Base-by-base conservation (phyloP, 371 early-diverging fungal species). In the Apophysomyces ossiformis region DNA sequence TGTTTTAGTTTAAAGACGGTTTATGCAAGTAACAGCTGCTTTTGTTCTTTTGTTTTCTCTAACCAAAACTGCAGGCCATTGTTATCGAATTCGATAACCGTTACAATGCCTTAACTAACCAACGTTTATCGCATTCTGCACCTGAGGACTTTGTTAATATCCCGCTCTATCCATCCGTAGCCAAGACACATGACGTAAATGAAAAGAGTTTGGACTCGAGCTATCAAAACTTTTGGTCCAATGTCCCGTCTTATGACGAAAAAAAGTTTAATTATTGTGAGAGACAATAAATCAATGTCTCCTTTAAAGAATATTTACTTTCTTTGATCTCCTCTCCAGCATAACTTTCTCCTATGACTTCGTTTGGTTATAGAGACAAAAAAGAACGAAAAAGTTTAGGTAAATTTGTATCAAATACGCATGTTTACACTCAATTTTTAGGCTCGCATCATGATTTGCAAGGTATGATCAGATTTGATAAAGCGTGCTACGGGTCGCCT, bases 31-130 rank as follows among this genome's bases (percentile, higher is more conserved):
- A 35, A 64, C 66, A 65, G 69, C 68, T 63, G 57, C 26, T 35
- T 37, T 50, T 37, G 13, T 16, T 18, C 12, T 47, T 16, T 59
- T 46, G 59, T 21, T 18, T 38, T 38, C 35, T 43, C n/a, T 41
- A 1, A 54, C 59, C 35, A 57, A 44, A 21, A 43, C 50, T 15
- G 35, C 56, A 79, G 80, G 71, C 70, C 3, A 63, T 79, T 32
- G 62, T 65, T 21, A 71, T 79, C 57, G 75, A 76, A 18, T 65
- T 76, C 46, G 80, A 79, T 61, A 70, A 79, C 45, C 68, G 80
- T 32, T 79, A 69, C 58, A 70, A 47, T 38, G 75, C 75, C 26
- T 61, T 79, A 16, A 69, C 7, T 21, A 21, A 21, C n/a, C 54
- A 50, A 21, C 54, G 54, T 8, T 21, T 50, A 21, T 50, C 54